Evolutionary conservation across 2,329 filamentous ascomycete genomes (phyloP).

Genomic region (Catunica adiposa): DNA sequence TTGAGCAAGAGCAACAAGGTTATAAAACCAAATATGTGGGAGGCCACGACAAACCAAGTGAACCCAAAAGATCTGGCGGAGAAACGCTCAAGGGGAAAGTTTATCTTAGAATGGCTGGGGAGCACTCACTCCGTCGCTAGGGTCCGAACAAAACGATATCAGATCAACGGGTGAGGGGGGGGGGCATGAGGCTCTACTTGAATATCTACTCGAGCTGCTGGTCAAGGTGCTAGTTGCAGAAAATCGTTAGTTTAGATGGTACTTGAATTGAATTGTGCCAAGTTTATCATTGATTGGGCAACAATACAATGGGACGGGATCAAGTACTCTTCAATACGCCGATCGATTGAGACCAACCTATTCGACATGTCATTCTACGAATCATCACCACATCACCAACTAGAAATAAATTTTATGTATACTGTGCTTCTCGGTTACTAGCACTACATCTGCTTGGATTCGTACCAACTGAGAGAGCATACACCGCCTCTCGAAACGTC

Average conservation of each 20-base stretch:
- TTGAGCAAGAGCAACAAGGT: not conserved
- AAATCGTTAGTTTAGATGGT: too few relatives aligned
- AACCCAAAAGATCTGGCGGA: too few relatives aligned
- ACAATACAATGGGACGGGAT: not conserved
- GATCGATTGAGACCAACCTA: not conserved
- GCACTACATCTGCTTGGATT: not conserved
- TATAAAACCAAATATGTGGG: not conserved
- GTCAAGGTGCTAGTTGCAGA: not conserved
- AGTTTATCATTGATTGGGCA: not conserved
- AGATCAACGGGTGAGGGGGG: not conserved
- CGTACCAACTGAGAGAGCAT: not conserved
- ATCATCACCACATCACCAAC: too few relatives aligned
- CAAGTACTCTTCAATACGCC: not conserved
- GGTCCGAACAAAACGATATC: too few relatives aligned
- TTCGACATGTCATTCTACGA: not conserved
- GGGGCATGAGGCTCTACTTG: not conserved
- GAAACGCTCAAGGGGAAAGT: not conserved
- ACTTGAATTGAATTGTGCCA: not conserved
- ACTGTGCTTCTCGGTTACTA: too few relatives aligned
- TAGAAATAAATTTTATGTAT: not conserved
- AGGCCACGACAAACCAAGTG: not conserved
- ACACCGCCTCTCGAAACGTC: not conserved
- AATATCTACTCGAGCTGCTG: not conserved
- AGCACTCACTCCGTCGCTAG: too few relatives aligned
- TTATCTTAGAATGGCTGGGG: not conserved